Evolutionary conservation across 2,329 filamentous ascomycete species (phyloP), one percentile per base, ranked within the genome.

Genomic region (Diaporthe sp.): DNA sequence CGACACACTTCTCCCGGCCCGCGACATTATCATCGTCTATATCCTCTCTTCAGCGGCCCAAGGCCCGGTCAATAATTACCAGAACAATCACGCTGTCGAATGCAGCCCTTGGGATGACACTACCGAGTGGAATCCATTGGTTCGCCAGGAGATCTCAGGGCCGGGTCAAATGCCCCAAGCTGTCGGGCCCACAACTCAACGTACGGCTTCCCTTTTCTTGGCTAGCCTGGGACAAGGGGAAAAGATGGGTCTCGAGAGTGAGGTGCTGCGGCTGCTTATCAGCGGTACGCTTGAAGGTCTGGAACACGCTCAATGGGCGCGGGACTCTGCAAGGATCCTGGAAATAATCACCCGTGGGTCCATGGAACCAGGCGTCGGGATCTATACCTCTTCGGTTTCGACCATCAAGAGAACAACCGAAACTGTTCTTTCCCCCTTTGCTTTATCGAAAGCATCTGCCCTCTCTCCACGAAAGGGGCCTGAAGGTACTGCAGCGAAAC

Each of bases 251-350:
- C n/a, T n/a, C n/a, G n/a, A n/a, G n/a, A n/a, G n/a, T n/a, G n/a
- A n/a, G n/a, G n/a, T n/a, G n/a, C n/a, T n/a, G n/a, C n/a, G n/a
- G n/a, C n/a, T n/a, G n/a, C n/a, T n/a, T n/a, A n/a, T n/a, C 63
- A 30, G 8, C 30, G 32, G 63, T 35, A 53, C 47, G 47, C 63
- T 39, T 68, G 13, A 37, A 25, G 13, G 15, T 30, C 63, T 66
- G n/a, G 44, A 12, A 37, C 44, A 37, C 32, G 63, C 47, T 53
- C 63, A 68, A 68, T 68, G 47, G 61, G 47, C 32, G 63, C 47
- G 47, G 47, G 8, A 37, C 17, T n/a, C 32, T 27, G 44, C 63
- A 66, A 37, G 63, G 44, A 17, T 51, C n/a, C 47, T 66, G 17
- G 5, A 35, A 50, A 66, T 25, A 68, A 39, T 27, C n/a, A 27